These are phyloP conservation scores for Microdochium nivale DNA, from an alignment of 2,329 filamentous ascomycete genomes.

Conservation along the genomic window DNA sequence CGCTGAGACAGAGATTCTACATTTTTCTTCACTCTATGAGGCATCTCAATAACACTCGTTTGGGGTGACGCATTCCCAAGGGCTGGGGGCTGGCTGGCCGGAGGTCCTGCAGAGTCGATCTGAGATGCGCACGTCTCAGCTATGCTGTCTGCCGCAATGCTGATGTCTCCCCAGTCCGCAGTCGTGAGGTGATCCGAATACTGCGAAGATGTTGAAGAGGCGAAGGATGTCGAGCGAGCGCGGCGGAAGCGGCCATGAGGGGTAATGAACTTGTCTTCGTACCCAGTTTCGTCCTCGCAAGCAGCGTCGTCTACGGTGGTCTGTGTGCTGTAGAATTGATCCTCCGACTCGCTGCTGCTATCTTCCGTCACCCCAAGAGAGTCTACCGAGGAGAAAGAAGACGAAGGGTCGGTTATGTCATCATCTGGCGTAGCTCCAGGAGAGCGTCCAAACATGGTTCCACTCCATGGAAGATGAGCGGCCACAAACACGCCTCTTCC, in stretches of 20 bases:
- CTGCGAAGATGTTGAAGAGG: background rate
- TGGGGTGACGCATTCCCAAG: background rate
- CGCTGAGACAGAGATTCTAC: too few species aligned
- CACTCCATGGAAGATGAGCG: too few species aligned
- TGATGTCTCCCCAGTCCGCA: background rate
- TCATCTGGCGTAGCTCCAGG: background rate
- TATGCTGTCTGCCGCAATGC: background rate
- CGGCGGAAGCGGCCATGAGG: background rate
- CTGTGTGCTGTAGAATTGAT: background rate
- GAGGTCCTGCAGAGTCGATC: too few species aligned
- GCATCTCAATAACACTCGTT: too few species aligned
- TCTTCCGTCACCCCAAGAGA: background rate
- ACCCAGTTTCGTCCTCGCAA: background rate
- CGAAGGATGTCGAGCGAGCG: background rate
- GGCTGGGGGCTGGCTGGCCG: too few species aligned
- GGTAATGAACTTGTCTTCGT: background rate
- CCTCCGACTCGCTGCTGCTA: background rate
- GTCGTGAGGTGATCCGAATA: background rate
- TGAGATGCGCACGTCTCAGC: background rate
- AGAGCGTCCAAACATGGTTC: background rate
- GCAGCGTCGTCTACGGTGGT: background rate
- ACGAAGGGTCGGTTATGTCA: background rate
- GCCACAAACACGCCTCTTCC: background rate
- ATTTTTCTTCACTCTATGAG: too few species aligned
- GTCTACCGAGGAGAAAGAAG: background rate